Evolutionary conservation across 139 green algal genomes (phyloP).

Genomic region (Marvania coccoides): DNA sequence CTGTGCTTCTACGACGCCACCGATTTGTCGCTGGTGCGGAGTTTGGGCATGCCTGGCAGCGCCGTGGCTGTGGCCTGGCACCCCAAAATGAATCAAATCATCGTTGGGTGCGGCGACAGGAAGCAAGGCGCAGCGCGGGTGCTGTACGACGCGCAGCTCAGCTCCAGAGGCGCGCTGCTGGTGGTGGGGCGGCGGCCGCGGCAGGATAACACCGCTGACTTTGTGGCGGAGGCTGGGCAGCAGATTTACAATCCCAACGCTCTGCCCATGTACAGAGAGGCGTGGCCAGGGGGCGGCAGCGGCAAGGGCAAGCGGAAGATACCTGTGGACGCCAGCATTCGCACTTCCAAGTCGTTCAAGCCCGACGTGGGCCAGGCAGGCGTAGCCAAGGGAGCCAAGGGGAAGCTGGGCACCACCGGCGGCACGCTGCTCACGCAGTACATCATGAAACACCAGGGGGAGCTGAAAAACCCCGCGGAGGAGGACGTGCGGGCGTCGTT

Average conservation of each 20-base stretch:
- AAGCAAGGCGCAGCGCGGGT: constrained; percentile 47
- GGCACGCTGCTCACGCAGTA: constrained; percentile 83
- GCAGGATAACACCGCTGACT: constrained; percentile 47
- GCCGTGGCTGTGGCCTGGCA: constrained; percentile 78
- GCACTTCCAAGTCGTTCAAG: constrained; percentile 32
- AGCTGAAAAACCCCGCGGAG: constrained; percentile 44
- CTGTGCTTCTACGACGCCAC: constrained; percentile 40
- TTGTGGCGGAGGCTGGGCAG: constrained; percentile 37
- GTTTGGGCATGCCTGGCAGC: constrained; percentile 47
- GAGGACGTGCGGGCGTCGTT: constrained; percentile 59
- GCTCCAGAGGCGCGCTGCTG: constrained; percentile 65
- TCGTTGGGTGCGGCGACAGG: constrained; percentile 63
- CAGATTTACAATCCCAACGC: constrained; percentile 78
- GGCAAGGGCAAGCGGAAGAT: constrained; percentile 26
- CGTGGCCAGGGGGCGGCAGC: constrained; percentile 22
- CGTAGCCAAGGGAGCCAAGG: constrained; percentile 44
- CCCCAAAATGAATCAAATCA: constrained; percentile 86
- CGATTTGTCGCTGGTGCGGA: constrained; percentile 38
- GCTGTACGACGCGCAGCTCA: constrained; percentile 75
- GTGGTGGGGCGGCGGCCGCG: constrained; percentile 46
- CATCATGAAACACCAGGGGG: constrained; percentile 70
- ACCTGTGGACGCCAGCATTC: background rate
- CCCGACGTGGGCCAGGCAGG: constrained; percentile 53
- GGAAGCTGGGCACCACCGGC: constrained; percentile 61
- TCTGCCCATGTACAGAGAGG: constrained; percentile 73